These are phyloP conservation scores for Didymella arachidicola DNA, from an alignment of 2,329 filamentous ascomycete species.

Conservation along the genomic window DNA sequence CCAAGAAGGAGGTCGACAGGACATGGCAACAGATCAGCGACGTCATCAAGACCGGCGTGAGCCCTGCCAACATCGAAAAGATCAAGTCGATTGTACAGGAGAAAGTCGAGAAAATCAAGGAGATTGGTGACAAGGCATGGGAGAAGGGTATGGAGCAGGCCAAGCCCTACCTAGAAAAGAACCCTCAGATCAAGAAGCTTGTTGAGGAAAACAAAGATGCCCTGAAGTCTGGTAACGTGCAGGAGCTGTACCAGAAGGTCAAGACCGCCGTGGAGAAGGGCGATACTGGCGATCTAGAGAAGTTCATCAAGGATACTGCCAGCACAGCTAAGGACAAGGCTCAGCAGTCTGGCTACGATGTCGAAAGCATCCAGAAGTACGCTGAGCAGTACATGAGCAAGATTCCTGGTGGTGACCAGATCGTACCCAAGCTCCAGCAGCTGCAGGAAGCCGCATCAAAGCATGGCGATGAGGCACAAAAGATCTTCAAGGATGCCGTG, in stretches of 20 bases:
- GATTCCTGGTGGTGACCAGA: slow-evolving; percentile 69
- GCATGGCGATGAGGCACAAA: slow-evolving; percentile 73
- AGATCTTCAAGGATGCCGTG: slow-evolving; percentile 69
- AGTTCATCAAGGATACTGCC: slow-evolving; percentile 66
- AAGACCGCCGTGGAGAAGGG: slow-evolving; percentile 69
- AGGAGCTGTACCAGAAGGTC: slow-evolving; percentile 69
- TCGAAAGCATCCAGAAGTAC: slow-evolving; percentile 41
- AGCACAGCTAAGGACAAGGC: slow-evolving; percentile 68
- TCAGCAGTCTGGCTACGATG: slow-evolving; percentile 60
- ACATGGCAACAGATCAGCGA: slow-evolving; percentile 73
- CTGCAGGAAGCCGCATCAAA: slow-evolving; percentile 71
- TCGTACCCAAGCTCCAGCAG: slow-evolving; percentile 71
- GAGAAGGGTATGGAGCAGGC: slow-evolving; percentile 74
- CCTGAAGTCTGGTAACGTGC: slow-evolving; percentile 71
- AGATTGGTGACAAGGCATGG: slow-evolving; percentile 76
- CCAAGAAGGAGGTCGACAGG: slow-evolving; percentile 77
- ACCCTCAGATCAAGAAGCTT: slow-evolving; percentile 75
- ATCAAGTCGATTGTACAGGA: slow-evolving; percentile 71
- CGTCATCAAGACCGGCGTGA: slow-evolving; percentile 69
- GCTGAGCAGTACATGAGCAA: slow-evolving; percentile 70
- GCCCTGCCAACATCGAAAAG: slow-evolving; percentile 61
- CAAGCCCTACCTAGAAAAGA: slow-evolving; percentile 77
- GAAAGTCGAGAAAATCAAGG: slow-evolving; percentile 71
- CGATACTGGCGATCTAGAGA: slow-evolving; percentile 65
- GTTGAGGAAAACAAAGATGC: slow-evolving; percentile 74